Conservation (phyloP, 2,329 filamentous ascomycete species). For the Scytalidium lignicola region DNA sequence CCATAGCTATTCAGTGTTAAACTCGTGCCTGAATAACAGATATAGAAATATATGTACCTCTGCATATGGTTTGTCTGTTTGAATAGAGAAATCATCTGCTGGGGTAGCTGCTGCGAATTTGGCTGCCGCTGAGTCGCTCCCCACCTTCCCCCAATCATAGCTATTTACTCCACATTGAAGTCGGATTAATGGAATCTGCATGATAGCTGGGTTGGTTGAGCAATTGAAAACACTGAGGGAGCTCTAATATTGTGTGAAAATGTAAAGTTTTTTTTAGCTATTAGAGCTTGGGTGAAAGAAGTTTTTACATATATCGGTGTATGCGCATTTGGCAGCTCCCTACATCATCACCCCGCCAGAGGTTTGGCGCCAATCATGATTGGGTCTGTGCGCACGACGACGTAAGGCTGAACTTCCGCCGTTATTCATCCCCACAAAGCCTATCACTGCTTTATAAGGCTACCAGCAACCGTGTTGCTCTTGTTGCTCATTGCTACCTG, state of each 20-base stretch:
- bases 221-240: too few relatives aligned
- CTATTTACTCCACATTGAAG: conserved; percentile 93
- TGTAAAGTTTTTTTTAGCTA: background rate
- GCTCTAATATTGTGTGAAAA: background rate
- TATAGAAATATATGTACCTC: conserved; percentile 59
- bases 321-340: background rate
- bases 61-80: conserved; percentile 87
- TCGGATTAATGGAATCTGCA: conserved; percentile 69
- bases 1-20: conserved; percentile 64
- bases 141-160: conserved; percentile 98
- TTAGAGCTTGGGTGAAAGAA: background rate
- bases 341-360: background rate
- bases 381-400: background rate
- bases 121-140: conserved; percentile 80
- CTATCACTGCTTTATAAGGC: background rate
- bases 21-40: conserved; percentile 46
- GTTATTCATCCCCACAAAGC: background rate
- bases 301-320: background rate
- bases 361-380: background rate
- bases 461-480: background rate
- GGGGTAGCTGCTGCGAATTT: conserved; percentile 84
- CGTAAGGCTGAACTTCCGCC: background rate
- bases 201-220: conserved; percentile 5
- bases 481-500: background rate
- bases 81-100: conserved; percentile 66